A percentile compares a stretch with the other conserved stretches of the same genome.
phyloP scores from a whole-genome alignment of 345 rosid genomes.

The Gossypium anomalum region DNA sequence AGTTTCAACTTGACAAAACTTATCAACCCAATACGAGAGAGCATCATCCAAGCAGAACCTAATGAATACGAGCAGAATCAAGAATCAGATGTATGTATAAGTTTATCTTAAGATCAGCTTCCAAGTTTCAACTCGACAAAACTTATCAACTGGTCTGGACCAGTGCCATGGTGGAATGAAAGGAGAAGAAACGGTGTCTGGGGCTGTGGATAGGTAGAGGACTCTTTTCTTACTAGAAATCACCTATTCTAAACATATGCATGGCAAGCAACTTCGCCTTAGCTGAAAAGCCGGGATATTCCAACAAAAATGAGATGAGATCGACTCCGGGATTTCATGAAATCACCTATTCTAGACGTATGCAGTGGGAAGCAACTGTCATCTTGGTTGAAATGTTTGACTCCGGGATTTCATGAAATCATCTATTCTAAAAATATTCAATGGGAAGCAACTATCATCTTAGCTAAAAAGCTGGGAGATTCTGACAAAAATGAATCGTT shows the following conservation, averaged over 20 bases:
- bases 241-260: not conserved
- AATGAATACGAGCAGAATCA: constrained; percentile 12
- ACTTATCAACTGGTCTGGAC: not conserved
- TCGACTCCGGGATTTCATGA: not conserved
- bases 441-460: not conserved
- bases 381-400: not conserved
- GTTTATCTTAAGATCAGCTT: not conserved
- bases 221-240: not conserved
- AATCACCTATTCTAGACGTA: not conserved
- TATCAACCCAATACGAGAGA: too few species aligned
- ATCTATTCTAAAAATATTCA: not conserved
- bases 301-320: too few species aligned
- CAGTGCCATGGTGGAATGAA: not conserved
- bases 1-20: too few species aligned
- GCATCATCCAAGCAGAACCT: constrained; percentile 89
- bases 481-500: not conserved
- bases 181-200: too few species aligned
- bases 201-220: too few species aligned
- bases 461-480: not conserved
- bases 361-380: not conserved
- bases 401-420: not conserved
- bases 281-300: not conserved
- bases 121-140: not conserved
- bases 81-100: not conserved
- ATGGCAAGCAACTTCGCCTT: not conserved